Conservation (phyloP, 2,329 filamentous ascomycete genomes). For the Emergomyces africanus region DNA sequence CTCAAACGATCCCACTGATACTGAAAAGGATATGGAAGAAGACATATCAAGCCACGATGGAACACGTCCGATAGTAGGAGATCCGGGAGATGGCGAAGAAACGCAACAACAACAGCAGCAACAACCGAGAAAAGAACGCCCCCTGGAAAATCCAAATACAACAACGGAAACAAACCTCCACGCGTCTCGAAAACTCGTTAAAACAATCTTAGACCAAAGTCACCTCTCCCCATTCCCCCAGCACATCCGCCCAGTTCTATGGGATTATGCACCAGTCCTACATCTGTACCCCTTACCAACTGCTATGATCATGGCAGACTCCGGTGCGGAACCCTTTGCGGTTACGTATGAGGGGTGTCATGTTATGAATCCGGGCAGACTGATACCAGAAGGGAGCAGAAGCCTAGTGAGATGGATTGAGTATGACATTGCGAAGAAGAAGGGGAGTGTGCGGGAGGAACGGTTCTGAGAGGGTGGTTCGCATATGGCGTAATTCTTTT, state of each 20-base stretch:
- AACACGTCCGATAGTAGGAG: neutral
- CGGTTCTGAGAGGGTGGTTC: slow-evolving; percentile 35
- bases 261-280: slow-evolving; percentile 69
- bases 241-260: slow-evolving; percentile 67
- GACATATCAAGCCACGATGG: neutral
- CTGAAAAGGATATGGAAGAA: neutral
- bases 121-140: neutral
- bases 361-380: slow-evolving; percentile 78
- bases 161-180: slow-evolving; percentile 16
- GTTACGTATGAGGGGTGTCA: slow-evolving; percentile 91
- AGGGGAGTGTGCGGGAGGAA: slow-evolving; percentile 51
- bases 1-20: neutral
- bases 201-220: slow-evolving; percentile 83
- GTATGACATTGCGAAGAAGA: slow-evolving; percentile 55
- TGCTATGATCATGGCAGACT: slow-evolving; percentile 68
- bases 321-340: slow-evolving; percentile 68
- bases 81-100: neutral
- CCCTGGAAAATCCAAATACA: neutral
- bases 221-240: slow-evolving; percentile 78
- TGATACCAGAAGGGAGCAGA: slow-evolving; percentile 57
- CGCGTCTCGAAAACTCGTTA: slow-evolving; percentile 65
- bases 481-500: neutral
- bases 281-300: slow-evolving; percentile 83
- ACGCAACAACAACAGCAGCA: neutral
- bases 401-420: slow-evolving; percentile 74